Evolutionary conservation across 768 basidiomycete species (phyloP).

Genomic region (Floccularia luteovirens): DNA sequence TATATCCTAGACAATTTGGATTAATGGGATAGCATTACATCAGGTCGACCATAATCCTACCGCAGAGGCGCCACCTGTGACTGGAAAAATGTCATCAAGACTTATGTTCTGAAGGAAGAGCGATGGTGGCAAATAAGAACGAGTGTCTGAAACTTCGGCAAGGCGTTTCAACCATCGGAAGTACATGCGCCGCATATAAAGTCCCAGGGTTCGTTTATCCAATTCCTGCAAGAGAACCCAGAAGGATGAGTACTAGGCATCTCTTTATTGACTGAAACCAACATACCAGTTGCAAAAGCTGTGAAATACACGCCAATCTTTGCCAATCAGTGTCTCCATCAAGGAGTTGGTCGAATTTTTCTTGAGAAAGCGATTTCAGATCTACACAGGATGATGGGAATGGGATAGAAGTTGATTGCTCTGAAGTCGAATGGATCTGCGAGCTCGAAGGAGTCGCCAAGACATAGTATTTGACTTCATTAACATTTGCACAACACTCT

Average conservation of each 20-base stretch:
- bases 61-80: background rate
- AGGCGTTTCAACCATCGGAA: background rate
- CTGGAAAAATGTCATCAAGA: background rate
- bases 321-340: slow-evolving; percentile 2
- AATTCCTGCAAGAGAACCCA: background rate
- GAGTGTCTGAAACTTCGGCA: background rate
- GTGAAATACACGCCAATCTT: slow-evolving; percentile 9
- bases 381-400: slow-evolving; percentile 3
- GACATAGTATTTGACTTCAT: slow-evolving; percentile 9
- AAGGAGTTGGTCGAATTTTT: slow-evolving; percentile 4
- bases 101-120: background rate
- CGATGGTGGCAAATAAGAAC: background rate
- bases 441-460: slow-evolving; percentile 3
- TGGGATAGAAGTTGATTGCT: background rate
- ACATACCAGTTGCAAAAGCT: slow-evolving; percentile 12
- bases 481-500: slow-evolving; percentile 6
- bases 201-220: background rate
- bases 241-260: background rate
- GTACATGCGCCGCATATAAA: background rate
- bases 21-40: too few species aligned
- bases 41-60: too few species aligned
- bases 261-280: background rate
- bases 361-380: background rate
- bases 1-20: slow-evolving; percentile 3
- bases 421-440: slow-evolving; percentile 5